Evolutionary conservation across 345 rosid species (phyloP), one percentile per base, ranked within the genome.

Genomic region (Cardamine resedifolia): DNA sequence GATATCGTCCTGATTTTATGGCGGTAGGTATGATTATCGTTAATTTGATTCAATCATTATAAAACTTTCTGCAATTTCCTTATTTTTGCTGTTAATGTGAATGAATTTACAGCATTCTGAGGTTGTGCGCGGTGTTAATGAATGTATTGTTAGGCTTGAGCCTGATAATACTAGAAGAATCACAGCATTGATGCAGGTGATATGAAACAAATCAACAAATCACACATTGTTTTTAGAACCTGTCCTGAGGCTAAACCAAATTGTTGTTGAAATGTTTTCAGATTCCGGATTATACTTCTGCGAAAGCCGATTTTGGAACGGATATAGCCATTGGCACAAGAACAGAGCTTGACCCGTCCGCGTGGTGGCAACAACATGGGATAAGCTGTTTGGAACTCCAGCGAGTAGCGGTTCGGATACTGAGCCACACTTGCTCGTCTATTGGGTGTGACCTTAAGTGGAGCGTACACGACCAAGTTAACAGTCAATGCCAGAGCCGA

Each of bases 161-260:
- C 83, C 88, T 31, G 98, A 94, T 70, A 82, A 72, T 49, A 80
- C 66, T 61, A 84, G 84, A 76, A 85, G 90, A 75, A 85, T 89
- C 78, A 82, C 91, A 74, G 97, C 95, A 68, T 83, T 96, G 68
- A 87, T 82, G 91, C 98, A 91, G 90, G 98, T 93, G 76, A 81
- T 6, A 12, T 26, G 9, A 66, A 66, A 66, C 10, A 27, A 64
- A 23, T 47, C 7, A 58, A 49, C 45, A 24, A 18, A 49, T 55
- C 63, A 38, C 56, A 49, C 41, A 10, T 50, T 58, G 56, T 43
- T 66, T 39, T 63, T 16, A 47, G 27, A 6, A 23, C 49, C 47
- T 19, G 23, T 19, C n/a, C 21, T 47, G 14, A 47, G 16, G 53
- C 55, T 55, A 49, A 65, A 70, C 61, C 31, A 30, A 30, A 3